A percentile compares a stretch with the other conserved stretches of the same genome.
Evolutionary conservation across 441 rosid species (phyloP).

Genomic region (Breynia disticha): DNA sequence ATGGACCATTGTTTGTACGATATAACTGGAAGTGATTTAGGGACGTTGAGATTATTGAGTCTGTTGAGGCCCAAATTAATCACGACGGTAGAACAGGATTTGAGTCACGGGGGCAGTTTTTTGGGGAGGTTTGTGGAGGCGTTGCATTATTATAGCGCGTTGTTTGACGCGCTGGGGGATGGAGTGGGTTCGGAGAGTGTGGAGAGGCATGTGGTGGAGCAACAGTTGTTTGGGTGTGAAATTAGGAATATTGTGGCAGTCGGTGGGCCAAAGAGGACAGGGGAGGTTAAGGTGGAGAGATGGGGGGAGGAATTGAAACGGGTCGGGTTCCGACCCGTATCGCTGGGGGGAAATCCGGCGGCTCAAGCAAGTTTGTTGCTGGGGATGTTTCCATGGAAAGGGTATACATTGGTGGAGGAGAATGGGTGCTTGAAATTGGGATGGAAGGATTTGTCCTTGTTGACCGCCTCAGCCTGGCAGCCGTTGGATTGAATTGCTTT

Average conservation of each 20-base stretch:
- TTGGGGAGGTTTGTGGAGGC: slow-evolving; percentile 81
- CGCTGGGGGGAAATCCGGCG: slow-evolving; percentile 74
- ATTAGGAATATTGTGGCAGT: slow-evolving; percentile 69
- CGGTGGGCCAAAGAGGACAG: slow-evolving; percentile 67
- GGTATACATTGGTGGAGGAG: slow-evolving; percentile 70
- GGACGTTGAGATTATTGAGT: slow-evolving; percentile 42
- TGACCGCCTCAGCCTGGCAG: slow-evolving; percentile 86
- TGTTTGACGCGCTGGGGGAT: slow-evolving; percentile 79
- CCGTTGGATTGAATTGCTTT: slow-evolving; percentile 38
- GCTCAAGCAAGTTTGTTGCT: slow-evolving; percentile 70
- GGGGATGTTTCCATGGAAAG: slow-evolving; percentile 85
- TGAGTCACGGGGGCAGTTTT: slow-evolving; percentile 60
- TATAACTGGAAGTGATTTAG: slow-evolving; percentile 57
- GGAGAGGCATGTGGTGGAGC: slow-evolving; percentile 82
- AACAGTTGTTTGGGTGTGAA: slow-evolving; percentile 73
- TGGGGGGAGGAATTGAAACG: slow-evolving; percentile 64
- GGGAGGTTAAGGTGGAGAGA: slow-evolving; percentile 51
- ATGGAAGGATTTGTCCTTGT: slow-evolving; percentile 78
- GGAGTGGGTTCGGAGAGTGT: slow-evolving; percentile 47
- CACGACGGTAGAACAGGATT: slow-evolving; percentile 76
- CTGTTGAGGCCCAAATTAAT: slow-evolving; percentile 55
- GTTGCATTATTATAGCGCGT: slow-evolving; percentile 77
- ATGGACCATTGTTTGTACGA: slow-evolving; percentile 87
- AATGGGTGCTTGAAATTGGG: slow-evolving; percentile 66
- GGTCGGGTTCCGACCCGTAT: slow-evolving; percentile 59